Percentiles rank a stretch among this genome's conserved stretches.
phyloP scores from a whole-genome alignment of 306 rosid genomes.

The Mimosa pudica region DNA sequence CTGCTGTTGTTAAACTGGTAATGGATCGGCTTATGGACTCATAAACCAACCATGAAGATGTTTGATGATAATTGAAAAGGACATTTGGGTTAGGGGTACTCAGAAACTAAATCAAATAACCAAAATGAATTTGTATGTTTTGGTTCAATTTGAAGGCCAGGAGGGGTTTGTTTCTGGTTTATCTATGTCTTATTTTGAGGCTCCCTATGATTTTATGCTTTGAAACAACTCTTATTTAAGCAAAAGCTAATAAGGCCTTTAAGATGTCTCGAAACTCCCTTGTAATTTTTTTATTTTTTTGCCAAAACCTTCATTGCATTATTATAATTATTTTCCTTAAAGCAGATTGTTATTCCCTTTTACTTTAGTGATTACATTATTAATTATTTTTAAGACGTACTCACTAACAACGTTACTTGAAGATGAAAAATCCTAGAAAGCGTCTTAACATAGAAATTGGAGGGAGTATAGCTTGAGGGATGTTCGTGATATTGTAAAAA shows the following conservation, averaged over 20 bases:
- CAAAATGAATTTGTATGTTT: background rate
- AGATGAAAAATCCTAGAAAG: too few relatives aligned
- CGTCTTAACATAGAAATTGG: too few relatives aligned
- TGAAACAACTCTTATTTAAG: background rate
- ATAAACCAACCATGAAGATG: slow-evolving; percentile 29
- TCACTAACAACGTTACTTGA: too few relatives aligned
- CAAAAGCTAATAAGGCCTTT: background rate
- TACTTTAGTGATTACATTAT: too few relatives aligned
- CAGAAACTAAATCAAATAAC: background rate
- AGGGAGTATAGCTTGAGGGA: too few relatives aligned
- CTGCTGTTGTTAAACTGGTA: slow-evolving; percentile 55
- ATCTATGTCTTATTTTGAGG: background rate
- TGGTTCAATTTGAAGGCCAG: background rate
- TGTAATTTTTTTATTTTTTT: background rate
- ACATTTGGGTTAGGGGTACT: background rate
- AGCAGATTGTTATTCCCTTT: background rate
- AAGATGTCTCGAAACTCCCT: background rate
- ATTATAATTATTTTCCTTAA: background rate
- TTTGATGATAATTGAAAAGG: background rate
- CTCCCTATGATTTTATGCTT: background rate
- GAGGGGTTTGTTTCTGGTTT: slow-evolving; percentile 3
- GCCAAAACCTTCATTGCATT: background rate
- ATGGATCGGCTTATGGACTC: slow-evolving; percentile 77
- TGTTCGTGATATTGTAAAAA: background rate
- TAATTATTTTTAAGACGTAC: too few relatives aligned